phyloP scores from a whole-genome alignment of 2,329 filamentous ascomycete genomes.

The Alternaria sp. region DNA sequence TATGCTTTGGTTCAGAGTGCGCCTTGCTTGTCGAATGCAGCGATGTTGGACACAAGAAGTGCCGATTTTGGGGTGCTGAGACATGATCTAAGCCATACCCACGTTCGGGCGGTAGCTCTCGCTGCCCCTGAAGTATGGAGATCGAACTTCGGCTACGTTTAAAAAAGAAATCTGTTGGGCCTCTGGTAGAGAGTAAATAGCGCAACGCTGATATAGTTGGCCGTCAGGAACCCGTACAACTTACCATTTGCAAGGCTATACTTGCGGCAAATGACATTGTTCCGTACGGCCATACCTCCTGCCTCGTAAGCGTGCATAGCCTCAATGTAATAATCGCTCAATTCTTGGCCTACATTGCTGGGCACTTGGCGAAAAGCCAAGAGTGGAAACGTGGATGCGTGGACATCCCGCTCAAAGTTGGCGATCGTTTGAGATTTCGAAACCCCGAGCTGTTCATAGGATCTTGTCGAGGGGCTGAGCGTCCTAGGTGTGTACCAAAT shows the following conservation, averaged over 20 bases:
- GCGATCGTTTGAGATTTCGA: slow-evolving; percentile 2
- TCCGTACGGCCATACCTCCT: not conserved
- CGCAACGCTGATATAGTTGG: not conserved
- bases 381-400: slow-evolving; percentile 12
- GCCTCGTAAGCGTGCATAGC: slow-evolving; percentile 10
- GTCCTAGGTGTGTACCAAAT: not conserved
- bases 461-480: not conserved
- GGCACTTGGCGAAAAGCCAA: slow-evolving; percentile 12
- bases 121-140: slow-evolving; percentile 1
- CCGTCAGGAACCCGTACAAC: not conserved
- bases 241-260: not conserved
- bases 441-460: not conserved
- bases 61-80: not conserved
- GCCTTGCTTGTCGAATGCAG: not conserved
- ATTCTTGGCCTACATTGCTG: slow-evolving; percentile 10
- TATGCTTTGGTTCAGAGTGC: not conserved
- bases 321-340: slow-evolving; percentile 10
- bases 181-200: slow-evolving; percentile 1
- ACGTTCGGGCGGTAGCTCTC: not conserved
- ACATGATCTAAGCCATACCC: not conserved
- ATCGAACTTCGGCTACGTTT: not conserved
- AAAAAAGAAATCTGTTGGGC: not conserved
- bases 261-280: not conserved
- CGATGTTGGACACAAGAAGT: not conserved
- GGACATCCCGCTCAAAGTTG: slow-evolving; percentile 6